phyloP scores from a whole-genome alignment of 345 rosid species.

The Citrus sp. region DNA sequence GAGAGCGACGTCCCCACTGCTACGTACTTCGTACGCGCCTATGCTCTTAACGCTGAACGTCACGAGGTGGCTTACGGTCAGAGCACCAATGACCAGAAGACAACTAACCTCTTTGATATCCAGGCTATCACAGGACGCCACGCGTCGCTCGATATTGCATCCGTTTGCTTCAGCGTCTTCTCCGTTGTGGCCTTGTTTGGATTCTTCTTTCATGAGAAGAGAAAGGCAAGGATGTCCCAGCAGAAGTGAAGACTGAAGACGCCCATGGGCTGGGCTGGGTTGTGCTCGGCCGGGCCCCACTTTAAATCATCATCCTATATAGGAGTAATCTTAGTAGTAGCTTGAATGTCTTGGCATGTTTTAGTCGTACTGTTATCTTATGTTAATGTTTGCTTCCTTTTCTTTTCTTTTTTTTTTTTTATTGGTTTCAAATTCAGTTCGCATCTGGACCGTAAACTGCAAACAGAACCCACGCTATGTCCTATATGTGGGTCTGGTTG shows the following conservation, averaged over 20 bases:
- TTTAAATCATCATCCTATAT: background rate
- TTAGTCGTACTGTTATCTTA: background rate
- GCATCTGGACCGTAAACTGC: slow-evolving; percentile 2
- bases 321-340: background rate
- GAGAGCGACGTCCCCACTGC: slow-evolving; percentile 53
- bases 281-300: background rate
- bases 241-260: slow-evolving; percentile 8
- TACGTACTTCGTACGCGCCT: slow-evolving; percentile 73
- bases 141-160: slow-evolving; percentile 44
- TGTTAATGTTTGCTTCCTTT: background rate
- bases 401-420: background rate
- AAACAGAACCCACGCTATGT: background rate
- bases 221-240: slow-evolving; percentile 30
- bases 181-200: slow-evolving; percentile 46
- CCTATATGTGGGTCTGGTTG: background rate
- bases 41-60: slow-evolving; percentile 33
- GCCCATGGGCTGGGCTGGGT: background rate
- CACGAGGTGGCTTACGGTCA: slow-evolving; percentile 57
- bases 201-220: slow-evolving; percentile 55
- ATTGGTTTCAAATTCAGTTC: background rate
- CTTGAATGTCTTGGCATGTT: background rate
- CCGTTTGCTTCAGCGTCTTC: slow-evolving; percentile 67
- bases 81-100: slow-evolving; percentile 34
- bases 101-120: slow-evolving; percentile 39
- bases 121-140: slow-evolving; percentile 57